phyloP scores from a whole-genome alignment of 345 rosid genomes.

The Aquilaria yunnanensis region DNA sequence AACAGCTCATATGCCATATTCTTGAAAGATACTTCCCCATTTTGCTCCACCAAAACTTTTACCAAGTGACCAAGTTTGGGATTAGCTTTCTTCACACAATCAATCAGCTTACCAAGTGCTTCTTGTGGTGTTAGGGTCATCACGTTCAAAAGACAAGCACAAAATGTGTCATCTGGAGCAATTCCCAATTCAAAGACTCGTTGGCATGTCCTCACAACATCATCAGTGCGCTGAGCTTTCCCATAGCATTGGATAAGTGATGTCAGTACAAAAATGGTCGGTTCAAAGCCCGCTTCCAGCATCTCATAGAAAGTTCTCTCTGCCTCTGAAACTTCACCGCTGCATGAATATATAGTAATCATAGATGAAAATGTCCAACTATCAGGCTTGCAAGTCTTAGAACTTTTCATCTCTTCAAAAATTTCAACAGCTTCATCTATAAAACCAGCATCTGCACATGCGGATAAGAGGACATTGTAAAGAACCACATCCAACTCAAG shows the following conservation, averaged over 20 bases:
- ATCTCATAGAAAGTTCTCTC: constrained; percentile 69
- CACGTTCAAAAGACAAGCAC: constrained; percentile 79
- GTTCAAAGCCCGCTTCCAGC: constrained; percentile 76
- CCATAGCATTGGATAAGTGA: constrained; percentile 95
- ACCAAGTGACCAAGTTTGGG: constrained; percentile 71
- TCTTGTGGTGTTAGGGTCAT: constrained; percentile 74
- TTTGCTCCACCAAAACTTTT: constrained; percentile 45
- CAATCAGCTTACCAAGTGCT: constrained; percentile 52
- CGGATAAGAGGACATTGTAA: constrained; percentile 75
- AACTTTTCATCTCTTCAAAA: constrained; percentile 64
- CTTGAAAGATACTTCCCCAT: constrained; percentile 39
- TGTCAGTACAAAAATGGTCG: constrained; percentile 80
- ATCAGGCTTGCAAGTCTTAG: constrained; percentile 58
- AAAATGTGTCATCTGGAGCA: constrained; percentile 77
- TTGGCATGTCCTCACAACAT: constrained; percentile 66
- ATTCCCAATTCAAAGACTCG: constrained; percentile 47
- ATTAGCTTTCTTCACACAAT: constrained; percentile 71
- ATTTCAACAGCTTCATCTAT: constrained; percentile 61
- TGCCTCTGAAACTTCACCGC: constrained; percentile 72
- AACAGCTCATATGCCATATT: constrained; percentile 53
- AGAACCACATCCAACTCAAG: constrained; percentile 51
- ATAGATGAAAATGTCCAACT: constrained; percentile 93
- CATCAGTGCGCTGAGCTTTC: constrained; percentile 62
- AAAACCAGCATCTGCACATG: constrained; percentile 86
- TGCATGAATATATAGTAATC: constrained; percentile 70